A percentile compares a stretch with the other conserved stretches of the same genome.
Evolutionary conservation across 345 rosid genomes (phyloP).

Genomic region (Eucalyptus microcorys): DNA sequence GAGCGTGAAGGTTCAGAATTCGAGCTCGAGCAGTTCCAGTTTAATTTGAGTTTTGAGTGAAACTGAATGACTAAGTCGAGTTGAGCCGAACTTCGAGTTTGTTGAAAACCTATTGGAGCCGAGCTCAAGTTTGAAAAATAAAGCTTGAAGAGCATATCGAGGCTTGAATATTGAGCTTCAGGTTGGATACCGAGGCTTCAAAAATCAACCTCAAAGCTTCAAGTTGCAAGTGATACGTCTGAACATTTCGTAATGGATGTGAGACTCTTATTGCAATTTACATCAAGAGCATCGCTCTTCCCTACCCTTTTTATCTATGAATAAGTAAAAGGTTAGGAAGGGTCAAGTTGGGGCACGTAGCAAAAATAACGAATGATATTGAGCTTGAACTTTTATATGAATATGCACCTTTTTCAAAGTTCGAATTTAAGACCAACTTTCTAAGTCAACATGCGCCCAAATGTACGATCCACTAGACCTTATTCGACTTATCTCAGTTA

Average conservation of each 20-base stretch:
- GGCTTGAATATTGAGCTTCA: not conserved
- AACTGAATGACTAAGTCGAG: not conserved
- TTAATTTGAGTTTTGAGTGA: not conserved
- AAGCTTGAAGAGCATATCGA: not conserved
- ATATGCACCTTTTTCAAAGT: not conserved
- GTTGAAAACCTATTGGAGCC: not conserved
- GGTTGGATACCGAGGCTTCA: not conserved
- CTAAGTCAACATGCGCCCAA: not conserved
- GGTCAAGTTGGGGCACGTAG: not conserved
- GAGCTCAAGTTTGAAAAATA: not conserved
- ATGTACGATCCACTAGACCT: not conserved
- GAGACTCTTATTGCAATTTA: not conserved
- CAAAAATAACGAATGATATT: not conserved
- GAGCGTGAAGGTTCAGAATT: not conserved
- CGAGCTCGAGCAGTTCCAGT: not conserved
- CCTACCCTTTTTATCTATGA: not conserved
- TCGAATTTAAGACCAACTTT: not conserved
- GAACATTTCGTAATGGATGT: fast-evolving
- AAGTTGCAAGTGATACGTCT: fast-evolving
- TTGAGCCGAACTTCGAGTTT: not conserved
- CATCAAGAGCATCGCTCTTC: not conserved
- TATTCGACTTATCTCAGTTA: not conserved
- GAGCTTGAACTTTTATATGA: not conserved
- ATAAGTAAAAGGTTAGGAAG: not conserved
- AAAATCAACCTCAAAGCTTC: not conserved